Evolutionary conservation across 208 protist genomes (phyloP), one percentile per base, ranked within the genome.

Genomic region (Herpetomonas muscarum): DNA sequence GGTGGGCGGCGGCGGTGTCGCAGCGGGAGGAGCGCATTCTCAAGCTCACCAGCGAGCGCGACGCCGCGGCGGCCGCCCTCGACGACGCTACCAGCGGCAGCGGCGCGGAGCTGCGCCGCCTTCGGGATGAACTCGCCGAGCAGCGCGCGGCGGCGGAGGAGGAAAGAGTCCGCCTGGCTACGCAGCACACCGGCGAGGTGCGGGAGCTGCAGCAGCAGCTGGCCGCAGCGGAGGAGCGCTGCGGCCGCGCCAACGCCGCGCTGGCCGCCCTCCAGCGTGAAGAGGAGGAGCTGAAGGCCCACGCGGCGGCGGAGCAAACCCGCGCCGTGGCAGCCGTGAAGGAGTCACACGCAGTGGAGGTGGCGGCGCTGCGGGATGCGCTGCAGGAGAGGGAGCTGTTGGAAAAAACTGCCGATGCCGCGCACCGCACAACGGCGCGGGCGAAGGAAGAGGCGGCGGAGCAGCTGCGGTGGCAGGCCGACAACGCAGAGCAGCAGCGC

Each of bases 321-420:
- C 10, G 15, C 34, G 34, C 34, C 10, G 34, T 39, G 34, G 34
- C 34, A 39, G 34, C 34, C 34, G 15, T 17, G 34, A 15, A 39
- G 10, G 34, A 39, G 15, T 28, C 24, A 37, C 55, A 42, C 2
- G 63, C 34, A 0, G 58, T 46, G 0, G 19, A 61, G 46, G 29
- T 50, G 12, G 31, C 24, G 31, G 49, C 48, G 22, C 46, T 59
- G 13, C n/a, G 21, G 13, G 60, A 63, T 3, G 44, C 48, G 24
- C 21, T 44, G 17, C 25, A 5, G 3, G 30, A 46, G 26, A 4
- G 37, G 24, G 30, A 31, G 37, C 31, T 21, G 46, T 13, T 42
- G 47, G 21, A 39, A 24, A 39, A 31, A 10, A 45, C 26, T 31
- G 30, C 19, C 3, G 25, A 48, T 25, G 48, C 52, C 57, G 48